These are phyloP conservation scores for Hanseniaspora sp. DNA, from an alignment of 1,139 yeast genomes.

Conservation along the genomic window DNA sequence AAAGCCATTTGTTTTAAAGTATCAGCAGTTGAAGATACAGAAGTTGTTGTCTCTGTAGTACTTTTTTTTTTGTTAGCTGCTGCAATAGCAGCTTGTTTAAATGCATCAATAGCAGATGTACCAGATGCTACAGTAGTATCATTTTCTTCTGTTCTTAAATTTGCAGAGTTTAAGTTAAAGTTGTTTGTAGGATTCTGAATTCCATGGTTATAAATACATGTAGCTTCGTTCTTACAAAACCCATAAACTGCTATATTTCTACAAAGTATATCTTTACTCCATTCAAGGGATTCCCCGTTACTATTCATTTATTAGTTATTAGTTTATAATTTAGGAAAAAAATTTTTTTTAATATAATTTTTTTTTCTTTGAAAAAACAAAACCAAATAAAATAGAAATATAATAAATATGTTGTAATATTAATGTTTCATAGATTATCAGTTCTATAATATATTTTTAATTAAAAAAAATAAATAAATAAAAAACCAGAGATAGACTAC, in stretches of 20 bases:
- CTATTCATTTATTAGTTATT: neutral
- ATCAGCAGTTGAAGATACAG: neutral
- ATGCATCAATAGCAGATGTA: neutral
- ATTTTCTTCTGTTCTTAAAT: neutral
- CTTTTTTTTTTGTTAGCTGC: conserved; percentile 7
- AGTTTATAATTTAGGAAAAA: too few species aligned
- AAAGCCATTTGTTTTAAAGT: neutral
- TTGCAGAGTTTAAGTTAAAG: neutral
- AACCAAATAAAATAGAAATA: too few species aligned
- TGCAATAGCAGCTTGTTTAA: conserved; percentile 6
- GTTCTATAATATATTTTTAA: too few species aligned
- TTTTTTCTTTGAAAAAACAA: too few species aligned
- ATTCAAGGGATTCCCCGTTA: conserved; percentile 27
- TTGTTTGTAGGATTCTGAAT: neutral
- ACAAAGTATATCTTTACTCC: conserved; percentile 74
- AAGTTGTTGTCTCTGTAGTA: neutral
- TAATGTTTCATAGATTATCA: too few species aligned
- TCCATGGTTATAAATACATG: conserved; percentile 62
- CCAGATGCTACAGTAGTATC: neutral
- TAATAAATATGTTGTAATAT: too few species aligned
- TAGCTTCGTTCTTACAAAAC: conserved; percentile 57
- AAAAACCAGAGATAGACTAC: too few species aligned
- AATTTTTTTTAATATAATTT: too few species aligned
- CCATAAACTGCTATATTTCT: conserved; percentile 80
- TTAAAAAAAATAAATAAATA: too few species aligned